Conservation (phyloP, 176 grass and related monocot genomes). For the Avena insularis region DNA sequence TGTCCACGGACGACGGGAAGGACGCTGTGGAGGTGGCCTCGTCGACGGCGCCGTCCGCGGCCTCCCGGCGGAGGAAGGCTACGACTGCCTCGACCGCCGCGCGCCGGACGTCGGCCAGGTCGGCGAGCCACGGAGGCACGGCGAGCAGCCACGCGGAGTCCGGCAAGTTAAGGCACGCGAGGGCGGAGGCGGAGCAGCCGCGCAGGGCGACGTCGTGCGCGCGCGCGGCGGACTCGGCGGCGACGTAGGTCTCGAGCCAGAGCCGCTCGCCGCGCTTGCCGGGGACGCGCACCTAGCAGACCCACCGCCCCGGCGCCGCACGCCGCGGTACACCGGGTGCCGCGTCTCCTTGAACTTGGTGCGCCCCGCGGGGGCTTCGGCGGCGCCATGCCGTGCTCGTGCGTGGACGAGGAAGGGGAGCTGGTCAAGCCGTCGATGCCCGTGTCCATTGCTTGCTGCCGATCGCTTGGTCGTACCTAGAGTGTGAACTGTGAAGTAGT, state of each 20-base stretch:
- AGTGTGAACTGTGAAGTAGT: neutral
- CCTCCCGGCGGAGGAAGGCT: conserved; percentile 31
- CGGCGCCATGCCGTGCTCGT: neutral
- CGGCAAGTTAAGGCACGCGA: conserved; percentile 56
- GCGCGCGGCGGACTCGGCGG: conserved; percentile 50
- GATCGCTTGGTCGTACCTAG: neutral
- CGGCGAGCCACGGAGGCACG: conserved; percentile 29
- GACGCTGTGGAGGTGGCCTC: neutral
- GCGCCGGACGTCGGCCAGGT: conserved; percentile 39
- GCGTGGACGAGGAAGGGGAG: neutral
- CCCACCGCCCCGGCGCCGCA: conserved; percentile 53
- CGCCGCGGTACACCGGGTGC: conserved; percentile 84
- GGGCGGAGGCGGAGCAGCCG: neutral
- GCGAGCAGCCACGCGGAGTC: conserved; percentile 57
- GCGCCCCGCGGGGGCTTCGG: conserved; percentile 60
- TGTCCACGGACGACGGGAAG: neutral
- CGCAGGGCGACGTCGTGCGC: conserved; percentile 16
- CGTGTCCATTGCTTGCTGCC: neutral
- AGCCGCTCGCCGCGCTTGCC: too few species aligned
- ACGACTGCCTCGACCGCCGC: conserved; percentile 48
- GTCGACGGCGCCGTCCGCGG: neutral
- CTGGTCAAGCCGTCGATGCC: neutral
- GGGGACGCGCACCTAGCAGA: too few species aligned
- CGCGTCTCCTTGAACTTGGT: conserved; percentile 92
- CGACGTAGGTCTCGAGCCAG: conserved; percentile 60